Conservation (phyloP, 495 filamentous ascomycete genomes). For the Cercophora sp. region DNA sequence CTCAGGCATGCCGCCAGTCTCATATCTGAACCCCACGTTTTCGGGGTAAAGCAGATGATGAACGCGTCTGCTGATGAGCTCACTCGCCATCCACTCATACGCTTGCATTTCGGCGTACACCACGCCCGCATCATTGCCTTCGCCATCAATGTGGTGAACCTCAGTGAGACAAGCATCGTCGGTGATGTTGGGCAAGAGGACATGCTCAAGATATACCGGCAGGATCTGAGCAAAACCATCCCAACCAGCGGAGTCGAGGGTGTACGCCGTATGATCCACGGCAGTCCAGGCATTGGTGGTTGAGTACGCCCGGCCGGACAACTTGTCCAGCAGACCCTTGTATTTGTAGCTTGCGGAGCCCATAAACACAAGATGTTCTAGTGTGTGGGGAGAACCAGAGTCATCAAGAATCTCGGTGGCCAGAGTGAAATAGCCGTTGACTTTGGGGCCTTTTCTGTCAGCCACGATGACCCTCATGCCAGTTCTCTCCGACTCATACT, state of each 20-base stretch:
- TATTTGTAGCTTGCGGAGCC: conserved; percentile 91
- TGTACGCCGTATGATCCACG: conserved; percentile 95
- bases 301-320: conserved; percentile 89
- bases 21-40: conserved; percentile 87
- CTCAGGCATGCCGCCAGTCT: conserved; percentile 97
- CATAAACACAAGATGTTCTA: conserved; percentile 98
- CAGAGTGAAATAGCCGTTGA: conserved; percentile 89
- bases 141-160: conserved; percentile 90
- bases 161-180: conserved; percentile 93
- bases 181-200: conserved; percentile 84
- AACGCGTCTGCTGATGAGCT: conserved; percentile 80
- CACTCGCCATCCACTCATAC: conserved; percentile 73
- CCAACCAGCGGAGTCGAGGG: conserved; percentile 91
- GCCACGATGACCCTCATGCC: conserved; percentile 93
- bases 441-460: conserved; percentile 86
- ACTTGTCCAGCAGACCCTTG: conserved; percentile 90
- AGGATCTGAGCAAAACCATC: conserved; percentile 92
- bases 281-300: conserved; percentile 95
- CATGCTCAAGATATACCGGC: conserved; percentile 92
- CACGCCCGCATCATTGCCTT: conserved; percentile 92
- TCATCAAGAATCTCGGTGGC: conserved; percentile 98
- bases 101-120: conserved; percentile 99
- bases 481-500: conserved; percentile 74
- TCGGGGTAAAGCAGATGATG: conserved; percentile 80
- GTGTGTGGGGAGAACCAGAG: conserved; percentile 89